Evolutionary conservation across 2,329 filamentous ascomycete species (phyloP).

Genomic region (Penicillium paneum): DNA sequence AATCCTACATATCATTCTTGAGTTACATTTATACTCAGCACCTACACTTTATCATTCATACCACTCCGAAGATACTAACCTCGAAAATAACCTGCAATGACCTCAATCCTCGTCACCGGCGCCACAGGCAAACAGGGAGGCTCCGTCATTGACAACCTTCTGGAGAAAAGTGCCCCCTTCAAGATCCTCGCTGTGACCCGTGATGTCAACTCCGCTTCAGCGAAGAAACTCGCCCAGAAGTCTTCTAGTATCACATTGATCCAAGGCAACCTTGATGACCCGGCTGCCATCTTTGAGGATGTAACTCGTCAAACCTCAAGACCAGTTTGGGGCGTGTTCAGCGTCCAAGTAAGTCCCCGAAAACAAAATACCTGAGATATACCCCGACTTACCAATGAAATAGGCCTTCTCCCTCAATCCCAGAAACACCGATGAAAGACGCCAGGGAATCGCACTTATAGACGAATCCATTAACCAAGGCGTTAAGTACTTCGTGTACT

Average conservation of each 20-base stretch:
- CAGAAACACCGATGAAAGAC: slow-evolving; percentile 40
- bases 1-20: too few relatives aligned
- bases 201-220: slow-evolving; percentile 49
- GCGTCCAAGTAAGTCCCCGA: slow-evolving; percentile 50
- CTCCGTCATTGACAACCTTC: slow-evolving; percentile 33
- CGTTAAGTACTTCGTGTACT: slow-evolving; percentile 63
- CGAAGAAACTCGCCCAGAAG: slow-evolving; percentile 42
- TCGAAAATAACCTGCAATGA: slow-evolving; percentile 2
- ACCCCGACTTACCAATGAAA: neutral
- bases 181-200: slow-evolving; percentile 61
- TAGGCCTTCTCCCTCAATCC: neutral
- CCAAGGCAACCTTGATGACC: slow-evolving; percentile 56
- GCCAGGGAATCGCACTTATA: slow-evolving; percentile 58
- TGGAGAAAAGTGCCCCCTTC: slow-evolving; percentile 31
- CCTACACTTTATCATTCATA: neutral
- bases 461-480: slow-evolving; percentile 55
- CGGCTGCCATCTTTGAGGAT: slow-evolving; percentile 49
- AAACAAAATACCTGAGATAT: neutral
- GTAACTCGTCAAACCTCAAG: slow-evolving; percentile 36
- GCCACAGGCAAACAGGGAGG: slow-evolving; percentile 45
- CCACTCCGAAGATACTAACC: neutral
- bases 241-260: slow-evolving; percentile 52
- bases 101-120: slow-evolving; percentile 36
- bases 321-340: slow-evolving; percentile 60
- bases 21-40: too few relatives aligned